Percentiles rank a stretch among this genome's conserved stretches.
Conservation (phyloP, 2,329 filamentous ascomycete genomes). For the Stromatinia cepivora region DNA sequence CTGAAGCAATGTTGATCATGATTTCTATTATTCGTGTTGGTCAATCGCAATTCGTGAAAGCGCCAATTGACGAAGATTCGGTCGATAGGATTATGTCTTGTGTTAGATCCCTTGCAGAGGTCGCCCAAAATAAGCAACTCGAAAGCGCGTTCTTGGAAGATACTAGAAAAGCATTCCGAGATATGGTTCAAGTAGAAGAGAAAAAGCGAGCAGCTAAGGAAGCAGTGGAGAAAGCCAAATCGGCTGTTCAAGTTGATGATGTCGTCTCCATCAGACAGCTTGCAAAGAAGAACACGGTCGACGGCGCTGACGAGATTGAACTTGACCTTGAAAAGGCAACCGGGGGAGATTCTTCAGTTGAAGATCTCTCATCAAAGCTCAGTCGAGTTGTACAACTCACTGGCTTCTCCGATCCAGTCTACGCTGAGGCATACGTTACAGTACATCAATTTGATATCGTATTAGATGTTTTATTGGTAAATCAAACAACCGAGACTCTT, state of each 20-base stretch:
- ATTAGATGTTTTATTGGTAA: slow-evolving; percentile 91
- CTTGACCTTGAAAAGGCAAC: slow-evolving; percentile 91
- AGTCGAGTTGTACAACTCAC: slow-evolving; percentile 96
- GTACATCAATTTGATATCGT: slow-evolving; percentile 99
- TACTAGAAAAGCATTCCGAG: slow-evolving; percentile 90
- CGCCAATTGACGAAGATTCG: slow-evolving; percentile 95
- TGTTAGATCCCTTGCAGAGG: slow-evolving; percentile 88
- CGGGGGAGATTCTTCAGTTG: slow-evolving; percentile 78
- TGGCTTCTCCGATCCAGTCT: slow-evolving; percentile 96
- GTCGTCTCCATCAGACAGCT: slow-evolving; percentile 90
- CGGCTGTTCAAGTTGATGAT: slow-evolving; percentile 92
- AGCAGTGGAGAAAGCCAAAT: slow-evolving; percentile 88
- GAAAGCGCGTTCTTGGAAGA: slow-evolving; percentile 93
- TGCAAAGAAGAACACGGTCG: slow-evolving; percentile 82
- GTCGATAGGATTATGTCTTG: slow-evolving; percentile 99
- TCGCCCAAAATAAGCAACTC: slow-evolving; percentile 83
- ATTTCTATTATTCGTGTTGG: slow-evolving; percentile 97
- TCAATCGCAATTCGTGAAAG: slow-evolving; percentile 98
- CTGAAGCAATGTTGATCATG: slow-evolving; percentile 99
- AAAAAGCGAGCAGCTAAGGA: slow-evolving; percentile 97
- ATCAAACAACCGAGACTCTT: slow-evolving; percentile 93
- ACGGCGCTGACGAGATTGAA: slow-evolving; percentile 83
- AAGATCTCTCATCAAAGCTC: slow-evolving; percentile 90
- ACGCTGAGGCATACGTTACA: slow-evolving; percentile 98
- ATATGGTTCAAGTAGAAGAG: slow-evolving; percentile 96